phyloP scores from a whole-genome alignment of 306 rosid genomes.

The Carpinus viminea region DNA sequence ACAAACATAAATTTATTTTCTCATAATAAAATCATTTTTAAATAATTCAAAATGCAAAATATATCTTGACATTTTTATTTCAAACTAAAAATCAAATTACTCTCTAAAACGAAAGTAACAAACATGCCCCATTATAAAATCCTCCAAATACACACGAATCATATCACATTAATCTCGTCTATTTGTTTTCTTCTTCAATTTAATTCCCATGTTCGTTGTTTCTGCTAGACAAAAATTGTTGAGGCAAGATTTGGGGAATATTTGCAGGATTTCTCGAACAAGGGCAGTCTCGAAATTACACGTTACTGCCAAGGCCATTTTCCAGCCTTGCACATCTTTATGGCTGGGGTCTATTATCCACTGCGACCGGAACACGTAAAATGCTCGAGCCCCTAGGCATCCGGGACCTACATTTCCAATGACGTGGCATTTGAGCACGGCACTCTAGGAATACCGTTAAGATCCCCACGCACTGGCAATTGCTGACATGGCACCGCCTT shows the following conservation, averaged over 20 bases:
- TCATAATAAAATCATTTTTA: too few relatives aligned
- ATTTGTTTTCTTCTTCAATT: constrained; percentile 31
- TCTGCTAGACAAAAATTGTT: constrained; percentile 31
- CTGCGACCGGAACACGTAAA: background rate
- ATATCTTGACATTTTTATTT: too few relatives aligned
- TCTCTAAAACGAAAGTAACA: too few relatives aligned
- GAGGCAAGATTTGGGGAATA: constrained; percentile 48
- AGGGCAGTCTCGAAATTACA: constrained; percentile 10
- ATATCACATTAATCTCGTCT: constrained; percentile 17
- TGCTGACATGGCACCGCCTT: constrained; percentile 27
- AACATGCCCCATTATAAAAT: background rate
- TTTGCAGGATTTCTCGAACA: constrained; percentile 36
- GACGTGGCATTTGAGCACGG: constrained; percentile 16
- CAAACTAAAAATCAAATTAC: too few relatives aligned
- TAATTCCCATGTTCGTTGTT: constrained; percentile 31
- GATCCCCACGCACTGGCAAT: constrained; percentile 15
- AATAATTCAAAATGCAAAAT: too few relatives aligned
- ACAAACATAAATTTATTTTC: too few relatives aligned
- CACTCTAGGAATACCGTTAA: constrained; percentile 3
- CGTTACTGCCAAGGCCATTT: background rate
- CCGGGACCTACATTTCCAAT: constrained; percentile 1
- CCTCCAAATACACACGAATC: constrained; percentile 1
- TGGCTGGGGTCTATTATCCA: background rate
- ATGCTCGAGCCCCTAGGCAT: background rate
- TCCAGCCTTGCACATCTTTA: background rate